Percentiles rank a stretch among this genome's conserved stretches.
phyloP scores from a whole-genome alignment of 2,329 filamentous ascomycete genomes.

The Chaetomiaceae sp. region DNA sequence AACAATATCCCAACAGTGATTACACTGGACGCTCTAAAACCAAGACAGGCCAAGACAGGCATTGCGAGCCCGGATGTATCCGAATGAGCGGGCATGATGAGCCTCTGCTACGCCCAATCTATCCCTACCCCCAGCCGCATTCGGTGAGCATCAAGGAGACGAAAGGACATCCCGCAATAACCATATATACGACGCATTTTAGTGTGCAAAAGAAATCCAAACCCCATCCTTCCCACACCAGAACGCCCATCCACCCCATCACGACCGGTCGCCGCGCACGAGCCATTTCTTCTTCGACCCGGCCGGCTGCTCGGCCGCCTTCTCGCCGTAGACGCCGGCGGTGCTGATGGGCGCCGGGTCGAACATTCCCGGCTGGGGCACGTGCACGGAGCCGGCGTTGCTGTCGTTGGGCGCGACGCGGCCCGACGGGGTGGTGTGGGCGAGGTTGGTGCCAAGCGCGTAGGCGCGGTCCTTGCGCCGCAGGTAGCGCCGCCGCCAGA shows the following conservation, averaged over 20 bases:
- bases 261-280: constrained; percentile 38
- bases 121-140: neutral
- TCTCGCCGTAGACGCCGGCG: constrained; percentile 31
- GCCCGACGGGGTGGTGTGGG: constrained; percentile 24
- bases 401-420: constrained; percentile 32
- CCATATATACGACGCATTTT: constrained; percentile 10
- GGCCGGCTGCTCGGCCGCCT: constrained; percentile 39
- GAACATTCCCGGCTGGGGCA: constrained; percentile 33
- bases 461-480: constrained; percentile 58
- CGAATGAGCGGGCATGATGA: neutral
- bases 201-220: neutral
- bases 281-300: constrained; percentile 46
- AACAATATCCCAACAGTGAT: constrained; percentile 9
- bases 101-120: neutral
- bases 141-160: neutral
- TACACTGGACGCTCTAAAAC: neutral
- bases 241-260: too few species aligned
- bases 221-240: neutral
- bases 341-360: constrained; percentile 31
- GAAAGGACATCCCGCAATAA: too few species aligned
- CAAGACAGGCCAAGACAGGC: neutral
- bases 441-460: constrained; percentile 40
- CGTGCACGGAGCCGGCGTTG: constrained; percentile 34
- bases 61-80: neutral
- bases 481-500: constrained; percentile 68